Base-by-base conservation (phyloP, 148 eudicot genomes). In the Rheum nobile region DNA sequence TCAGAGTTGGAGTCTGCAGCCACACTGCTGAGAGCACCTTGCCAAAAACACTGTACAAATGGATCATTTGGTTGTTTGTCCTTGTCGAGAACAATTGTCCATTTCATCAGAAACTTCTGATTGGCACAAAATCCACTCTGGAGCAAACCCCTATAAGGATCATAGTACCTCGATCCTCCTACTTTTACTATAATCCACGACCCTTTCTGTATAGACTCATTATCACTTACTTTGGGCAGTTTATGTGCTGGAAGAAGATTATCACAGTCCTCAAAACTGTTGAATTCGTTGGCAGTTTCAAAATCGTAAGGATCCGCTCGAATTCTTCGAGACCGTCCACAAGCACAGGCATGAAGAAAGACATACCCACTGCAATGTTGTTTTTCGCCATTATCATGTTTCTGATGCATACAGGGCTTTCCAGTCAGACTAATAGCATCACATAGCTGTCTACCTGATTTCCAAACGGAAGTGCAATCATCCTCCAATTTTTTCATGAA, bases 261-360 rank as follows among this genome's bases (percentile, higher is more conserved):
- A 77, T 91, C 97, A 84, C 98, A 94, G 43, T 94, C 93, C 28
- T 84, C 83, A 71, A 83, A 94, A 73, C 61, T 75, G 76, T 80
- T 88, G 57, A 77, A 84, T 16, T 77, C 83, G 67, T 94, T 91
- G 48, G 97, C 98, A 61, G 90, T 75, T 83, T 85, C 93, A 87
- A 89, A 88, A 84, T 91, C 91, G 80, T 89, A 94, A 57, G 98
- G 98, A 79, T 94, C 98, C 32, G 82, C 71, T 57, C 88, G 85
- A 75, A 88, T 52, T 70, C 74, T 81, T 73, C 91, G 83, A 54
- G 91, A 84, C 24, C 97, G 86, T 31, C 98, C 98, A 91, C 98
- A 94, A n/a, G 96, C 90, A 89, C 98, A 94, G 26, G 97, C 97
- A 83, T 94, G 97, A 79, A 94, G 98, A 75, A 86, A 94, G 72